Evolutionary conservation across 805 yeast genomes (phyloP), one percentile per base, ranked within the genome.

Genomic region (Starmerella potacharoeniae): DNA sequence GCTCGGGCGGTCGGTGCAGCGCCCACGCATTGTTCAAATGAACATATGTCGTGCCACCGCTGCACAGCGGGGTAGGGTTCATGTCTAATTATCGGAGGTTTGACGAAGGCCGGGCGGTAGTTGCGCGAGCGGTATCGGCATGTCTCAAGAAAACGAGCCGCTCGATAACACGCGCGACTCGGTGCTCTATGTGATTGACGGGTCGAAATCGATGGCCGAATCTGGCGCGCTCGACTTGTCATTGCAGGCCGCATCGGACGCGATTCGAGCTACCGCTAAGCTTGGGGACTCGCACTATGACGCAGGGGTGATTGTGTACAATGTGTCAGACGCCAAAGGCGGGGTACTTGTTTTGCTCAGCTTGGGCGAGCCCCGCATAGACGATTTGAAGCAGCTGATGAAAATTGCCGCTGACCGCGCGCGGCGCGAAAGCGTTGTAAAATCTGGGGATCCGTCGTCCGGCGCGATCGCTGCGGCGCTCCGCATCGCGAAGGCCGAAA

Each of bases 241-340:
- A 10, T 61, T 90, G 16, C 73, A 73, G 13, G 75, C 84, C 1
- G 72, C 86, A 6, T 72, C 76, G 52, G 80, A 78, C n/a, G 70
- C 87, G 37, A 77, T 88, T 69, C 73, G 82, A 3, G 83, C 80
- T 49, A 71, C 86, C 55, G 79, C 84, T 1, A 79, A 84, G 36
- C 75, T 83, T 0, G 68, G 79, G 40, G 86, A 89, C 1, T 73
- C 74, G 46, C 83, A 91, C 1, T 42, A 37, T 31, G 90, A 87
- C 0, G 71, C 87, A 30, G 97, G 96, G 0, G 77, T 89, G 48
- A 78, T 82, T 77, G 64, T 77, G 78, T 67, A 62, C 59, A 51
- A 71, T 53, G 53, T 71, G 13, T 59, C 64, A 31, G 69, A 51
- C 33, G 35, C 54, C 33, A 35, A 78, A 60, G 67, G 80, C 50